A percentile compares a stretch with the other conserved stretches of the same genome.
Conservation (phyloP, 2,329 filamentous ascomycete genomes). For the Lithohypha guttulata region DNA sequence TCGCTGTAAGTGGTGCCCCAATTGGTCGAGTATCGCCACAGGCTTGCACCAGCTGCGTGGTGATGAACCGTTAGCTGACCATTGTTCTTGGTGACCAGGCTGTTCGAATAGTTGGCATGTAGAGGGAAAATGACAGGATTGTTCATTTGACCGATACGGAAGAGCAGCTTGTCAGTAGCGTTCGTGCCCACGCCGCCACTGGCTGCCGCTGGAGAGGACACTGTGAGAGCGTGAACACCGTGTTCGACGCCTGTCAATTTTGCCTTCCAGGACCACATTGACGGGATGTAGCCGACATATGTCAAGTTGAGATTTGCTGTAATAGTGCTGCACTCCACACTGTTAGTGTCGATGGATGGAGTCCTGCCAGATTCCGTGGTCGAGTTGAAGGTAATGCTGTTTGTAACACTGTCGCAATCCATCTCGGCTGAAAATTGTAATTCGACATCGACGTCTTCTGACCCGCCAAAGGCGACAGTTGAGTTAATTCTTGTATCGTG, state of each 20-base stretch:
- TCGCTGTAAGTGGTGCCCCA: conserved; percentile 50
- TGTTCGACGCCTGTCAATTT: conserved; percentile 47
- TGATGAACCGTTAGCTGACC: conserved; percentile 44
- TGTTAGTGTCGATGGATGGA: conserved; percentile 36
- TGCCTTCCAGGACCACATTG: conserved; percentile 43
- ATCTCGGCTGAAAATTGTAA: conserved; percentile 51
- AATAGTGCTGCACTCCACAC: conserved; percentile 36
- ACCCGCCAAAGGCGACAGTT: conserved; percentile 29
- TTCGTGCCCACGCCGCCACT: conserved; percentile 37
- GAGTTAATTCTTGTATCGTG: conserved; percentile 50
- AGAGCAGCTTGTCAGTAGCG: conserved; percentile 49
- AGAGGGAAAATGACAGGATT: conserved; percentile 51
- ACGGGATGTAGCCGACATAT: conserved; percentile 44
- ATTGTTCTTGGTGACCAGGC: conserved; percentile 36
- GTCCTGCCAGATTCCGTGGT: conserved; percentile 37
- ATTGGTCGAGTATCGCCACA: conserved; percentile 52
- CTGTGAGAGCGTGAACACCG: conserved; percentile 48
- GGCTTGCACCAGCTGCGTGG: conserved; percentile 50
- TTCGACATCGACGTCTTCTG: conserved; percentile 40
- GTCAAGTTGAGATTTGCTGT: conserved; percentile 26
- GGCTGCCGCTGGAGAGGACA: conserved; percentile 30
- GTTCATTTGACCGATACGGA: conserved; percentile 46
- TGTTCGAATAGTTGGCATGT: conserved; percentile 47
- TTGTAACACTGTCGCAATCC: conserved; percentile 47
- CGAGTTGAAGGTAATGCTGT: conserved; percentile 43